Percentiles rank a stretch among this genome's conserved stretches.
Evolutionary conservation across 2,329 filamentous ascomycete genomes (phyloP).

Genomic region (Monosporascus sp.): DNA sequence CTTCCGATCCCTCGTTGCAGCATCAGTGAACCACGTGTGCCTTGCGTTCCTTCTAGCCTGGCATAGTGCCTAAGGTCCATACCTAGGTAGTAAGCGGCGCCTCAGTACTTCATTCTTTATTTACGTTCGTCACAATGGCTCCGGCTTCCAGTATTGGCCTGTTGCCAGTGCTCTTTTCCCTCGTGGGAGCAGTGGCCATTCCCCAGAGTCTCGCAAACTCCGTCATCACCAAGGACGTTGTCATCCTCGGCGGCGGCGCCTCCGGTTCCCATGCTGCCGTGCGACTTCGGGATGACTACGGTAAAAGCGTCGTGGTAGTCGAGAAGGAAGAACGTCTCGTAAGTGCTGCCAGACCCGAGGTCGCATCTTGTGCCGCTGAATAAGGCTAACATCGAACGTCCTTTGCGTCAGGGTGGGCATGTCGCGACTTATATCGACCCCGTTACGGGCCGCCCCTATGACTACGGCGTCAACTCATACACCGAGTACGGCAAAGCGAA

Average conservation of each 20-base stretch:
- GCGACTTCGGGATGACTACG: constrained; percentile 29
- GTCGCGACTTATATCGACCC: neutral
- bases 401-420: neutral
- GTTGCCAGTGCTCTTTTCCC: neutral
- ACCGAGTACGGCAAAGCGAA: constrained; percentile 32
- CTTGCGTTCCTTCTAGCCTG: neutral
- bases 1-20: neutral
- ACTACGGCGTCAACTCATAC: constrained; percentile 33
- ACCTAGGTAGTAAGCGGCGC: too few relatives aligned
- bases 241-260: constrained; percentile 31
- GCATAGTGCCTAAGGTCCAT: too few relatives aligned
- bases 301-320: constrained; percentile 28
- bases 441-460: constrained; percentile 3
- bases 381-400: neutral
- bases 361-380: neutral
- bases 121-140: neutral
- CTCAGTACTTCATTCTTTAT: neutral
- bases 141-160: neutral
- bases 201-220: neutral
- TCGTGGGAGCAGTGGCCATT: neutral
- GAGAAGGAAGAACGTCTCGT: constrained; percentile 29
- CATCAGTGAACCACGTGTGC: neutral
- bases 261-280: constrained; percentile 32
- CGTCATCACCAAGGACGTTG: constrained; percentile 25
- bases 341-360: constrained; percentile 2